Evolutionary conservation across 768 basidiomycete species (phyloP).

Genomic region (Calocybe indica): DNA sequence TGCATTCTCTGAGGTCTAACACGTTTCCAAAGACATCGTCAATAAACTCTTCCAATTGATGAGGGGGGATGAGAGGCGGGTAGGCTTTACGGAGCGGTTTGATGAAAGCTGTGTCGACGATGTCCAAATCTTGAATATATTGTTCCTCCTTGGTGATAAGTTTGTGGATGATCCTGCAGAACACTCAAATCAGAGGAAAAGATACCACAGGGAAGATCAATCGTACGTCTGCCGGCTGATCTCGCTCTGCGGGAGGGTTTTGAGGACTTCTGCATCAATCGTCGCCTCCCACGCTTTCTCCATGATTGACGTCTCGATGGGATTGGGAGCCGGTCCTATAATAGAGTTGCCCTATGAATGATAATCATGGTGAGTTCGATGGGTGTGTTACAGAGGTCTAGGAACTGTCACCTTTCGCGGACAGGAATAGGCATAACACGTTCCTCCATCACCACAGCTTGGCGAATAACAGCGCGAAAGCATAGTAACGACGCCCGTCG

Average conservation of each 20-base stretch:
- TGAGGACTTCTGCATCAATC: slow-evolving; percentile 32
- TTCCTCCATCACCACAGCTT: slow-evolving; percentile 71
- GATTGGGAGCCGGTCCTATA: slow-evolving; percentile 17
- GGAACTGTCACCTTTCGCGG: slow-evolving; percentile 49
- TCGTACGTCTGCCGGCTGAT: slow-evolving; percentile 72
- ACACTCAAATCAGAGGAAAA: neutral
- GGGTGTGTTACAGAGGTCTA: neutral
- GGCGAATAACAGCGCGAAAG: slow-evolving; percentile 89
- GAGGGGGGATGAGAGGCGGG: slow-evolving; percentile 37
- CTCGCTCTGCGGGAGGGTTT: slow-evolving; percentile 66
- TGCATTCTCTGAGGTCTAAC: slow-evolving; percentile 79
- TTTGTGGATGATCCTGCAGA: slow-evolving; percentile 70
- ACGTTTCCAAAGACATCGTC: slow-evolving; percentile 90
- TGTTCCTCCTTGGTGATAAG: slow-evolving; percentile 86
- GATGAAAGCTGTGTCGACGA: slow-evolving; percentile 64
- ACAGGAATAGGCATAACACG: slow-evolving; percentile 83
- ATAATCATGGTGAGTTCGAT: slow-evolving; percentile 1
- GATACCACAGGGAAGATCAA: neutral
- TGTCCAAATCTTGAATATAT: slow-evolving; percentile 82
- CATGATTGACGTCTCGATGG: slow-evolving; percentile 24
- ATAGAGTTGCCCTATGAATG: slow-evolving; percentile 24
- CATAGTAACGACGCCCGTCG: slow-evolving; percentile 86
- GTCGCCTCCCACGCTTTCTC: slow-evolving; percentile 41
- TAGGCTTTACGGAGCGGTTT: slow-evolving; percentile 41
- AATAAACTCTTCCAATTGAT: slow-evolving; percentile 74